Evolutionary conservation across 805 yeast species (phyloP).

Genomic region (Metschnikowia hibisci): DNA sequence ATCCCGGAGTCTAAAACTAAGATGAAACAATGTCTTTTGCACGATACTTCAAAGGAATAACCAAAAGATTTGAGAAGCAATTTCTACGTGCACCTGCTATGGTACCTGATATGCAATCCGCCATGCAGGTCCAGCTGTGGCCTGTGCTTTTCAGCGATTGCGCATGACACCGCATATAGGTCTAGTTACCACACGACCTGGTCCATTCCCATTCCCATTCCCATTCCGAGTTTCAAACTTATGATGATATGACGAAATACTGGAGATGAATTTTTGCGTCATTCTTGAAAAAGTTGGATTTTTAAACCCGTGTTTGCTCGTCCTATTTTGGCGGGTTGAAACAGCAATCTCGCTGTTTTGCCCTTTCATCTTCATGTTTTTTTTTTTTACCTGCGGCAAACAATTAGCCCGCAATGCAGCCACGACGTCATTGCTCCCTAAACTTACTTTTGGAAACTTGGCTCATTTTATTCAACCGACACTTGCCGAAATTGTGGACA

Average conservation of each 20-base stretch:
- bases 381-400: neutral
- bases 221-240: neutral
- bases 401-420: neutral
- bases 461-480: too few species aligned
- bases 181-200: neutral
- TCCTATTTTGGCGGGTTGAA: too few species aligned
- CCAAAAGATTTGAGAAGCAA: neutral
- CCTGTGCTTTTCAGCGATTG: neutral
- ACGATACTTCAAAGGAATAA: too few species aligned
- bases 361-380: neutral
- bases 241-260: neutral
- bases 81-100: slow-evolving; percentile 2
- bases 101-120: slow-evolving; percentile 3
- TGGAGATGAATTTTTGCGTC: neutral
- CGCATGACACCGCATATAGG: neutral
- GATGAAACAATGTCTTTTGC: too few species aligned
- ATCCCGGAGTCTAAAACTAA: too few species aligned
- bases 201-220: too few species aligned
- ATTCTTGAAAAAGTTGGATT: too few species aligned
- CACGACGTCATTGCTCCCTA: slow-evolving; percentile 3
- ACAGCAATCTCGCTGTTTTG: neutral
- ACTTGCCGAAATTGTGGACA: too few species aligned
- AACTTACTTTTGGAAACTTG: neutral
- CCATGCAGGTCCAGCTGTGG: neutral
- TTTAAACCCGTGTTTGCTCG: too few species aligned